Base-by-base conservation (phyloP, 2,329 filamentous ascomycete species). In the Diaporthe vexans region DNA sequence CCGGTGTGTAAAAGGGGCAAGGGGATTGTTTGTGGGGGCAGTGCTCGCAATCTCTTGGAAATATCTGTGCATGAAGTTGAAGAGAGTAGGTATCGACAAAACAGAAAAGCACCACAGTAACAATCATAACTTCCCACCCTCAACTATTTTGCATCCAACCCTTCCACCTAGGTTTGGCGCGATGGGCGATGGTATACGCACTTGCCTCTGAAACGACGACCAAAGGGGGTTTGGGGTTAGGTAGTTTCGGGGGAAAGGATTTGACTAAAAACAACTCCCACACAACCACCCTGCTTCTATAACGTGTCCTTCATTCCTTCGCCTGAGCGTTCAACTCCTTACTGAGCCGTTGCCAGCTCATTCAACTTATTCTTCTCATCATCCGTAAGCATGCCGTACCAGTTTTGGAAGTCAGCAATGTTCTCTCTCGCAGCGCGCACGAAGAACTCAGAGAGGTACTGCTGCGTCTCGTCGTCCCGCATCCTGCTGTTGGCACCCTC, bases 401-500 rank as follows among this genome's bases (percentile, higher is more conserved):
- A 91, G 21, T 87, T 83, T 78, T 87, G 85, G 82, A 91, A 91
- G 73, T 85, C 86, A 69, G 87, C 87, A 58, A 88, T 83, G 77
- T 91, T 89, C 74, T 91, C 89, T n/a, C 84, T 85, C 15, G 87
- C 88, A 13, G 88, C 88, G 17, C 82, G 81, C 65, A 92, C 82
- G 85, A 98, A 98, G 85, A 97, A 98, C 19, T 95, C 91, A 1
- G 91, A 88, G 61, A 98, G 86, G 82, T 95, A 98, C 5, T 89
- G 90, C 81, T 97, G 94, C 10, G 95, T 98, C 87, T 98, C 95
- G 80, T 98, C 95, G 81, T 98, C 96, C 46, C 92, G 90, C 80
- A 93, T 91, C 71, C 95, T 91, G 78, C 85, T 85, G 59, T 80
- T 87, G 71, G 88, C 87, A 21, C 88, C 88, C 58, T 92, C 92